Evolutionary conservation across 1,284 basidiomycete species (phyloP), one percentile per base, ranked within the genome.

Genomic region (Cystobasidium sp.): DNA sequence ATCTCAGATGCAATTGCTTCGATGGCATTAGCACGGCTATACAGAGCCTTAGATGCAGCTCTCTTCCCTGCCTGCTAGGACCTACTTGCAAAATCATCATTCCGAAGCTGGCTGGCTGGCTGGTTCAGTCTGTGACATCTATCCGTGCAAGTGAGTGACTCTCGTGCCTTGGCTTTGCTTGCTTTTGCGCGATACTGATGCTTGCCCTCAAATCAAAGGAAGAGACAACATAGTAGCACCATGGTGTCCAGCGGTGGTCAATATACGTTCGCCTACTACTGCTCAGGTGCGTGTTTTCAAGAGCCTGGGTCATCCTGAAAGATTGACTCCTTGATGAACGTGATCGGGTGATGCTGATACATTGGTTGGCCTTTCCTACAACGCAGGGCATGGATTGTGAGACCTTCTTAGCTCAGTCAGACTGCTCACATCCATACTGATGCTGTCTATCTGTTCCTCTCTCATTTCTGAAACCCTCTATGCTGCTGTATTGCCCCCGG

Each of bases 311-410:
- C 41, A 62, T 62, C 53, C 46, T 51, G 49, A 43, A 31, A 31
- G 46, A 14, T 14, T 22, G 44, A 16, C 47, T 16, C n/a, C 47
- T 12, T 22, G 14, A 14, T 44, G 14, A 46, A 51, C 64, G 64
- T 66, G 64, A 66, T 66, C 64, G 64, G 64, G 31, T 63, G 39
- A 55, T 53, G 37, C 20, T 53, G 64, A 55, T 46, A 24, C 22
- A 31, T 55, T 18, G 47, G 43, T 41, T 44, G 24, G 24, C 16
- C 55, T 2, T 22, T 22, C 39, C 22, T 43, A 10, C 52, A 24
- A 18, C 22, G 44, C 62, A 73, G 70, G 70, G 6, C 70, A 73
- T 59, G 70, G 70, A 61, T 73, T 65, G 70, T 73, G 63, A 73
- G 70, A 18, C n/a, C 6, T 43, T 41, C 10, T 55, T 7, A 8